Conservation (phyloP, 208 protist species). For the Trypanosoma cruzi region DNA sequence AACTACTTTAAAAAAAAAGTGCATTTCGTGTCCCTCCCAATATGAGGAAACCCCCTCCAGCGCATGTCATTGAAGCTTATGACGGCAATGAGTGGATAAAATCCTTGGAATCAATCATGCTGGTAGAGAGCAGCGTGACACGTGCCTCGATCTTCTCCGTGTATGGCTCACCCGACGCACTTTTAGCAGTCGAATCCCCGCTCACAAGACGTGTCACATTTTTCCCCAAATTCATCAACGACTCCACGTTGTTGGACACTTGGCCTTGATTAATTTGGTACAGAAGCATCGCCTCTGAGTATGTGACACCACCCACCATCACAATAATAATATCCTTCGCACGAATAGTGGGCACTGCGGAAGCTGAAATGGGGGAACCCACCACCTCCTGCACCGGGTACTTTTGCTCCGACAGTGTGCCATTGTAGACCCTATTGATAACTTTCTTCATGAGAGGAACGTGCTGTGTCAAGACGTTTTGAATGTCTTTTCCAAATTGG, state of each 20-base stretch:
- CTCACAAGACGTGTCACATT: conserved; percentile 53
- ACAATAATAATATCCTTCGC: conserved; percentile 88
- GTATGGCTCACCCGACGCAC: conserved; percentile 52
- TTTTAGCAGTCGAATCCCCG: conserved; percentile 20
- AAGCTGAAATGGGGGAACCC: conserved; percentile 53
- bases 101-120: conserved; percentile 79
- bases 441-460: conserved; percentile 91
- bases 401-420: conserved; percentile 63
- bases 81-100: conserved; percentile 66
- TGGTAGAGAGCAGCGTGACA: conserved; percentile 76
- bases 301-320: conserved; percentile 83
- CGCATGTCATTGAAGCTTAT: background rate
- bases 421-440: conserved; percentile 87
- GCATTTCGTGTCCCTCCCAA: too few species aligned
- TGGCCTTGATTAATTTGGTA: conserved; percentile 75
- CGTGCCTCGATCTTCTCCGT: conserved; percentile 85
- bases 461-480: conserved; percentile 98
- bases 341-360: conserved; percentile 52
- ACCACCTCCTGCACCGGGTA: conserved; percentile 71
- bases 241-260: conserved; percentile 83
- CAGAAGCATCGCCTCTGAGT: conserved; percentile 76
- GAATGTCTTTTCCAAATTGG: conserved; percentile 88
- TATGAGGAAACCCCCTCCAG: conserved; percentile 13
- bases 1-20: too few species aligned
- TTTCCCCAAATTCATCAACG: conserved; percentile 79